Percentiles rank a stretch among this genome's conserved stretches.
phyloP scores from a whole-genome alignment of 2,329 filamentous ascomycete species.

The Orbilia ellipsospora region DNA sequence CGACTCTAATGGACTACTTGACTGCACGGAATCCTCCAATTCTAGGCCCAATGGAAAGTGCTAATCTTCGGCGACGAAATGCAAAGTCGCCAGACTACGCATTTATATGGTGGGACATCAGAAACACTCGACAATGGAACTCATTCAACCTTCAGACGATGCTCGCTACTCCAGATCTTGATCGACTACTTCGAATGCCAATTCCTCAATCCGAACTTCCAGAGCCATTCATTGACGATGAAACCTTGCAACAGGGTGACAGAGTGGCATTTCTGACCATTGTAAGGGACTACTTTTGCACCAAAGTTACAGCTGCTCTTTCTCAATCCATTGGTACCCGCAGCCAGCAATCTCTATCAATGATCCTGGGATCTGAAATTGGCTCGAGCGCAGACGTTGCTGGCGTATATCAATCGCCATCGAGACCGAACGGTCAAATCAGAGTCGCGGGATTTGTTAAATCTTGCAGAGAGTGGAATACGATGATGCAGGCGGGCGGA shows the following conservation, averaged over 20 bases:
- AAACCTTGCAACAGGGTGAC: slow-evolving; percentile 40
- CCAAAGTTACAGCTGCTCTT: slow-evolving; percentile 47
- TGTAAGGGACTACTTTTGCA: slow-evolving; percentile 48
- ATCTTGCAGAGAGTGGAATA: slow-evolving; percentile 54
- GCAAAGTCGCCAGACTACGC: slow-evolving; percentile 53
- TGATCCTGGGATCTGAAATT: slow-evolving; percentile 44
- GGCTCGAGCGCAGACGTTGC: slow-evolving; percentile 50
- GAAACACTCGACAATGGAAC: slow-evolving; percentile 53
- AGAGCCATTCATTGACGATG: slow-evolving; percentile 46
- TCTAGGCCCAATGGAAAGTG: slow-evolving; percentile 47
- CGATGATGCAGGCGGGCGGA: slow-evolving; percentile 52
- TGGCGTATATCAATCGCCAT: slow-evolving; percentile 49
- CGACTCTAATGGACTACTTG: slow-evolving; percentile 34
- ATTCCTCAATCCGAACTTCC: slow-evolving; percentile 47
- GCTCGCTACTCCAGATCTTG: slow-evolving; percentile 48
- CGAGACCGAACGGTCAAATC: slow-evolving; percentile 47
- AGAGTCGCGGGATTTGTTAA: slow-evolving; percentile 49
- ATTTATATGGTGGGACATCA: slow-evolving; percentile 54
- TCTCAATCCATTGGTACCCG: slow-evolving; percentile 45
- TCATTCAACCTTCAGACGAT: slow-evolving; percentile 47
- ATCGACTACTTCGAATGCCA: slow-evolving; percentile 45
- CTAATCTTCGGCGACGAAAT: slow-evolving; percentile 48
- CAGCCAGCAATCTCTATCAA: slow-evolving; percentile 47
- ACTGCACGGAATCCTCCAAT: slow-evolving; percentile 51
- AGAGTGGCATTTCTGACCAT: slow-evolving; percentile 45